Conservation (phyloP, 2,329 filamentous ascomycete species). For the Aotearoamyces nothofagi region DNA sequence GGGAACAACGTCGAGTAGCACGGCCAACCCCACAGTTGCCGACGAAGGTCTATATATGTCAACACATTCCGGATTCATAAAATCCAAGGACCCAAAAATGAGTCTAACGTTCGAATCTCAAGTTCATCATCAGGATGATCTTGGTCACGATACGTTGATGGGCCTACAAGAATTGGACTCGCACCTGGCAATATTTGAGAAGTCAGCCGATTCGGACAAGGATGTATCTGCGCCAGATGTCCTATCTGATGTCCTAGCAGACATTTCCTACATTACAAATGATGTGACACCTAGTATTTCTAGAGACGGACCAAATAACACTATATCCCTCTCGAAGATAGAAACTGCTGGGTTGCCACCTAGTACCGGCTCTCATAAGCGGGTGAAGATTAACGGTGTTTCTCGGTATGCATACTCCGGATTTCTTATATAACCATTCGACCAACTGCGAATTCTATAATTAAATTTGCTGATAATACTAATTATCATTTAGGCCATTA, state of each 20-base stretch:
- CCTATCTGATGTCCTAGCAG: slow-evolving; percentile 10
- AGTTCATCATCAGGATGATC: slow-evolving; percentile 20
- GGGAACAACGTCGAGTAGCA: slow-evolving; percentile 3
- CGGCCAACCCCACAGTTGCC: slow-evolving; percentile 11
- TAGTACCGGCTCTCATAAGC: too few relatives aligned
- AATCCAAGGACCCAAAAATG: slow-evolving; percentile 20
- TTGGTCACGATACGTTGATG: slow-evolving; percentile 19
- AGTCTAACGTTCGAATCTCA: slow-evolving; percentile 19
- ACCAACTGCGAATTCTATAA: too few relatives aligned
- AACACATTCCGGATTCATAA: slow-evolving; percentile 18
- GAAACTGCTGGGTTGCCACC: too few relatives aligned
- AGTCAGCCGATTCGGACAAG: slow-evolving; percentile 10
- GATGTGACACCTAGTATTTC: too few relatives aligned
- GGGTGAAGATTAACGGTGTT: too few relatives aligned
- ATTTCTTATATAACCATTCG: too few relatives aligned
- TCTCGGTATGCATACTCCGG: too few relatives aligned
- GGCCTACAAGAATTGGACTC: slow-evolving; percentile 22
- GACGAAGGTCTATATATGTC: slow-evolving; percentile 15
- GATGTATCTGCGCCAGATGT: slow-evolving; percentile 15
- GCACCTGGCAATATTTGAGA: slow-evolving; percentile 21
- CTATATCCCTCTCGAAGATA: too few relatives aligned
- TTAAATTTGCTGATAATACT: too few relatives aligned
- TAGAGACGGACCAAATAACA: too few relatives aligned
- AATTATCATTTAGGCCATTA: background rate
- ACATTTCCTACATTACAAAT: too few relatives aligned